These are phyloP conservation scores for Alectoria sarmentosa DNA, from an alignment of 495 filamentous ascomycete species.

Conservation along the genomic window DNA sequence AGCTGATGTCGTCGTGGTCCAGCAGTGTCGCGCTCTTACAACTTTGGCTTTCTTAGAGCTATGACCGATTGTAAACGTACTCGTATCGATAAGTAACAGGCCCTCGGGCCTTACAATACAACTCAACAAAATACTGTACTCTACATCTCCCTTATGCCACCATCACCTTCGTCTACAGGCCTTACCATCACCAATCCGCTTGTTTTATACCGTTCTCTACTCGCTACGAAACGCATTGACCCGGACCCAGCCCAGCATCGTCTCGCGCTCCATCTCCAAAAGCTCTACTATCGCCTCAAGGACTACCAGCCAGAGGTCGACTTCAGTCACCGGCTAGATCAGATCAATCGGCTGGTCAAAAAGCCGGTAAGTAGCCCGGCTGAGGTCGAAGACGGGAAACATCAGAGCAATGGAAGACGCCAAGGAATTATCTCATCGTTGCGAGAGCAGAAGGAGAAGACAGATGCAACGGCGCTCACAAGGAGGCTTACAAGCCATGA, in stretches of 20 bases:
- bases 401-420: conserved; percentile 2
- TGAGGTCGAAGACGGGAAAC: neutral
- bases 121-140: neutral
- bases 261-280: conserved; percentile 60
- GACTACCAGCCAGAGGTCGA: conserved; percentile 60
- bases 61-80: conserved; percentile 7
- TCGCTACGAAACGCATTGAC: conserved; percentile 49
- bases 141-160: conserved; percentile 16
- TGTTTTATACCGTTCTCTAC: conserved; percentile 56
- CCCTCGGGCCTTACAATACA: too few relatives aligned
- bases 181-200: conserved; percentile 67
- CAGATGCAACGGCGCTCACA: conserved; percentile 52
- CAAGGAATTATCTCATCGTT: conserved; percentile 24
- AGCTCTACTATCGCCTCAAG: conserved; percentile 56
- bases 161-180: conserved; percentile 10
- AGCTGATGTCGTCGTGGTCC: too few relatives aligned
- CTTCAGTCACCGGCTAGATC: conserved; percentile 49
- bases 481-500: conserved; percentile 54
- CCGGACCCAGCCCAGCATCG: conserved; percentile 63
- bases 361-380: neutral
- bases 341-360: conserved; percentile 40
- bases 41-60: neutral
- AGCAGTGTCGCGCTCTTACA: too few relatives aligned
- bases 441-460: conserved; percentile 31
- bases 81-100: conserved; percentile 20